Conservation (phyloP, 2,329 filamentous ascomycete genomes). For the Hypomyces perniciosus region DNA sequence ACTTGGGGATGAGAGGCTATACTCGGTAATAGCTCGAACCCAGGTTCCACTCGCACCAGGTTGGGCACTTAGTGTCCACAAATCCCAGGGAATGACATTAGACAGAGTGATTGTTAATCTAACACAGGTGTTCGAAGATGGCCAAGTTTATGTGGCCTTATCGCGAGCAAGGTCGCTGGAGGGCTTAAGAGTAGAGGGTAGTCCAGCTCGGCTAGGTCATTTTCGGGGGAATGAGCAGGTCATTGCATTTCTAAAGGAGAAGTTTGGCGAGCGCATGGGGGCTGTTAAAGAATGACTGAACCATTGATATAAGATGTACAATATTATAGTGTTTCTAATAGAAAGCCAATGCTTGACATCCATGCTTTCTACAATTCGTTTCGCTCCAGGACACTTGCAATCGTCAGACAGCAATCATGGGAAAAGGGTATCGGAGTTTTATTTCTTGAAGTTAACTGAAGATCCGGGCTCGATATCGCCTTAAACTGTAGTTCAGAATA, state of each 20-base stretch:
- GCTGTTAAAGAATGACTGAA: too few species aligned
- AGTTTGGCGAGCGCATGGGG: neutral
- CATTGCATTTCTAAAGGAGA: neutral
- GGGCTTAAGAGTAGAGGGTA: conserved; percentile 15
- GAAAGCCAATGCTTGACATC: too few species aligned
- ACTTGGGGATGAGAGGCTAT: conserved; percentile 39
- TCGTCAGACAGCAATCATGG: too few species aligned
- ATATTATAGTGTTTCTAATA: too few species aligned
- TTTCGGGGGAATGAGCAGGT: neutral
- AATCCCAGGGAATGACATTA: conserved; percentile 57
- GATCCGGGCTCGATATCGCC: too few species aligned
- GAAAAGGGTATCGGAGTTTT: too few species aligned
- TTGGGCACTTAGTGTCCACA: conserved; percentile 61
- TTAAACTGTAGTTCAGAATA: too few species aligned
- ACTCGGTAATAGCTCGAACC: conserved; percentile 46
- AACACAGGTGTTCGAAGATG: conserved; percentile 44
- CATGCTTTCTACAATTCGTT: too few species aligned
- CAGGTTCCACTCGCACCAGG: conserved; percentile 55
- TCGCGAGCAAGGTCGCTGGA: conserved; percentile 18
- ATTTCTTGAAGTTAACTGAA: too few species aligned
- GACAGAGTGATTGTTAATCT: conserved; percentile 53
- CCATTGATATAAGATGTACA: too few species aligned
- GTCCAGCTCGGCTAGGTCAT: neutral
- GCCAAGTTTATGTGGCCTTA: conserved; percentile 52
- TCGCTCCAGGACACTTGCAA: too few species aligned